Evolutionary conservation across 140 eudicot genomes (phyloP).

Genomic region (Cichorium intybus): DNA sequence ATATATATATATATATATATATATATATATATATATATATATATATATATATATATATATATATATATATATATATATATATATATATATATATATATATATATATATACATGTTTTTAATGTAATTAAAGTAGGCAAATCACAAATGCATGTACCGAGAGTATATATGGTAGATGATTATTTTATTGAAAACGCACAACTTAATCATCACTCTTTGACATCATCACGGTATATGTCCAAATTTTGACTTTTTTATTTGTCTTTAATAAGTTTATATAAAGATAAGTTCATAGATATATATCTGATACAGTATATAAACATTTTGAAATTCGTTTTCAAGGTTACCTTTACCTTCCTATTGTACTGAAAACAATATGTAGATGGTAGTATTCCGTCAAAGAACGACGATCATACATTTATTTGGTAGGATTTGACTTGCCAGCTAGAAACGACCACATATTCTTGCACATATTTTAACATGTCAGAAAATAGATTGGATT

Average conservation of each 20-base stretch:
- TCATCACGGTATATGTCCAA: slow-evolving; percentile 18
- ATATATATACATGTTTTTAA: no score
- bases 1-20: no score
- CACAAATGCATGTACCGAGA: slow-evolving; percentile 11
- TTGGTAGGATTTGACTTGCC: no score
- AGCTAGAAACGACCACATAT: no score
- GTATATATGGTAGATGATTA: slow-evolving; percentile 14
- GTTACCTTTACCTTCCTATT: not conserved
- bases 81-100: no score
- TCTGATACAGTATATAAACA: not conserved
- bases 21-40: no score
- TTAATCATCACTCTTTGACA: slow-evolving; percentile 17
- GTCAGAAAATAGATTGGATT: no score
- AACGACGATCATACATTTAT: not conserved
- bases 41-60: no score
- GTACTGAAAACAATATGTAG: not conserved
- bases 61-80: no score
- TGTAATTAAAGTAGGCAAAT: not conserved
- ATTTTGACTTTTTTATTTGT: slow-evolving; percentile 11
- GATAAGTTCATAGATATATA: no score
- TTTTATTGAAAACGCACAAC: not conserved
- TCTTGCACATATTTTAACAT: no score
- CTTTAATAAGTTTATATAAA: not conserved
- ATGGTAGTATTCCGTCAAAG: not conserved
- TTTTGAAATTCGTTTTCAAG: not conserved